Conservation (phyloP, 73 alveolate species). For the Chromera velia region DNA sequence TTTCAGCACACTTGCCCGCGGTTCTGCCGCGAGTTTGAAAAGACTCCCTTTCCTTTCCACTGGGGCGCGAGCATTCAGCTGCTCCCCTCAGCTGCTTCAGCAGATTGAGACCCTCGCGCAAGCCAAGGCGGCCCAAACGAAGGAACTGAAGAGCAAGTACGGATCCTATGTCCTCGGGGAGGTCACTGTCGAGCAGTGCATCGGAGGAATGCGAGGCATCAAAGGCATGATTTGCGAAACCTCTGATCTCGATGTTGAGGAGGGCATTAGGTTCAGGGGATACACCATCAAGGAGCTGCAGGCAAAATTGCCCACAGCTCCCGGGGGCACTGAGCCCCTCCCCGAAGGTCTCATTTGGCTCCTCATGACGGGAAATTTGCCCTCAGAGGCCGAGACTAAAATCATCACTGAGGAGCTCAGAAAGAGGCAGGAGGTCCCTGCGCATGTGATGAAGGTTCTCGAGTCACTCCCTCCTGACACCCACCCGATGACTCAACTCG, state of each 20-base stretch:
- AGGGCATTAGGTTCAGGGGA: conserved; percentile 75
- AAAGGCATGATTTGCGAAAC: conserved; percentile 71
- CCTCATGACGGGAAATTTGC: conserved; percentile 64
- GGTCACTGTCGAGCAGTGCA: conserved; percentile 64
- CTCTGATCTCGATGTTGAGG: conserved; percentile 66
- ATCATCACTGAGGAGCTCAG: conserved; percentile 24
- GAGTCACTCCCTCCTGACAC: conserved; percentile 5
- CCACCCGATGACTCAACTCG: conserved; percentile 47
- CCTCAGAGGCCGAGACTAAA: conserved; percentile 36
- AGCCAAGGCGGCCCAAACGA: too few species aligned
- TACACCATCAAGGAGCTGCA: conserved; percentile 56
- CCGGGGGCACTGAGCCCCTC: conserved; percentile 58
- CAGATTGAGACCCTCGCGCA: too few species aligned
- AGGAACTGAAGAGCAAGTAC: too few species aligned
- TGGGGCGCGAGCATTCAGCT: too few species aligned
- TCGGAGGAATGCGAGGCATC: conserved; percentile 86
- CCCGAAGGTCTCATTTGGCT: conserved; percentile 71
- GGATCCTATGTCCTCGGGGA: too few species aligned
- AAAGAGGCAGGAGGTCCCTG: conserved; percentile 31
- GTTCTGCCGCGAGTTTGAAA: too few species aligned
- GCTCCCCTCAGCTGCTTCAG: too few species aligned
- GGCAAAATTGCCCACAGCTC: conserved; percentile 54
- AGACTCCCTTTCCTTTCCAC: too few species aligned
- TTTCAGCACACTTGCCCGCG: too few species aligned
- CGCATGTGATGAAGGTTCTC: conserved; percentile 28